These are phyloP conservation scores for Mentha longifolia DNA, from an alignment of 257 asterid species.

Conservation along the genomic window DNA sequence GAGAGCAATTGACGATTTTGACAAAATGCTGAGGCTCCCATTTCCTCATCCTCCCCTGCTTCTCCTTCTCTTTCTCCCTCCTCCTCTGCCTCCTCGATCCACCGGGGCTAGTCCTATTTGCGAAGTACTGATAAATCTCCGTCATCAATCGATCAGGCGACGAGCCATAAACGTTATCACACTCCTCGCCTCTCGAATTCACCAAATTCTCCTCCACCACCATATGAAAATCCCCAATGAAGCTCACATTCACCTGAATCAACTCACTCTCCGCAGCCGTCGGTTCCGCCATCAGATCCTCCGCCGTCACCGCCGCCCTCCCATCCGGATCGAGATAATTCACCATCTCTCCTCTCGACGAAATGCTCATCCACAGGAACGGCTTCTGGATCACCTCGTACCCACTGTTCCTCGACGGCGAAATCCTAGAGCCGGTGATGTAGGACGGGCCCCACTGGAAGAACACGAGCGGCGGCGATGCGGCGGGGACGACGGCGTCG, in stretches of 20 bases:
- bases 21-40: constrained; percentile 81
- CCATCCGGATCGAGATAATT: constrained; percentile 76
- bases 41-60: constrained; percentile 59
- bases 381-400: constrained; percentile 67
- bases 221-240: constrained; percentile 63
- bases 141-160: constrained; percentile 72
- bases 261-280: constrained; percentile 47
- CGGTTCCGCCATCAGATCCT: constrained; percentile 47
- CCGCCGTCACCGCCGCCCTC: constrained; percentile 48
- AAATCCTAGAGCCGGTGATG: constrained; percentile 69
- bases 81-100: constrained; percentile 90
- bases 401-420: constrained; percentile 52
- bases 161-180: constrained; percentile 59
- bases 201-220: constrained; percentile 71
- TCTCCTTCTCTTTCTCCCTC: constrained; percentile 82
- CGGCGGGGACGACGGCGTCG: constrained; percentile 19
- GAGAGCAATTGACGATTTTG: constrained; percentile 72
- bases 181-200: constrained; percentile 56
- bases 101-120: constrained; percentile 73
- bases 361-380: constrained; percentile 67
- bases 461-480: constrained; percentile 51
- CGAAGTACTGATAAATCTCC: constrained; percentile 86
- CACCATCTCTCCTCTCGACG: constrained; percentile 58
- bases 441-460: constrained; percentile 87
- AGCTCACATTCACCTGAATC: constrained; percentile 67